These are phyloP conservation scores for Avena insularis DNA, from an alignment of 176 grass and related monocot species.

Conservation along the genomic window DNA sequence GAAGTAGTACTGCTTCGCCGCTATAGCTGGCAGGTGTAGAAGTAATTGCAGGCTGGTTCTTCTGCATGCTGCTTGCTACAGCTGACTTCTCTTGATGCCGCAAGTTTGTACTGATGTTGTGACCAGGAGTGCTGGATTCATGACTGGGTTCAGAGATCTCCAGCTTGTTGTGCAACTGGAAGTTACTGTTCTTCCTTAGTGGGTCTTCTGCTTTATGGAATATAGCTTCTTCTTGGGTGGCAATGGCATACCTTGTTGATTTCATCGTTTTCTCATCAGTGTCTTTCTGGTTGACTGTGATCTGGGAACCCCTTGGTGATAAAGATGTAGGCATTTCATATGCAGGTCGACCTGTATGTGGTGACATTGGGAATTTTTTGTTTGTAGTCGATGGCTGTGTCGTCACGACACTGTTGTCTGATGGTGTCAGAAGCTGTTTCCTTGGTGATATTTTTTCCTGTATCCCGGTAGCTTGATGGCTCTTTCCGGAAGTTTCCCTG, in stretches of 20 bases:
- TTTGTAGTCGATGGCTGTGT: constrained; percentile 31
- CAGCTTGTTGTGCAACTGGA: constrained; percentile 21
- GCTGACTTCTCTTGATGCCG: constrained; percentile 29
- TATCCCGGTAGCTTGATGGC: neutral
- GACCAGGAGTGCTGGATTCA: constrained; percentile 32
- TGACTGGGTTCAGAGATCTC: constrained; percentile 31
- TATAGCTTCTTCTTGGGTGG: constrained; percentile 35
- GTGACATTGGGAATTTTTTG: neutral
- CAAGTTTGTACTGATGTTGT: constrained; percentile 35
- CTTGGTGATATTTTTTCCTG: constrained; percentile 38
- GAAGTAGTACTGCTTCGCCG: constrained; percentile 5
- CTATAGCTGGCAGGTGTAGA: neutral
- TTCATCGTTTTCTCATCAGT: constrained; percentile 35
- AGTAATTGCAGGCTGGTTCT: constrained; percentile 36
- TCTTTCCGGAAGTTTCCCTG: neutral
- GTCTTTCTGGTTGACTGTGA: constrained; percentile 23
- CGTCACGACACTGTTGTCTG: constrained; percentile 22
- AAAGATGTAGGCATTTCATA: constrained; percentile 30
- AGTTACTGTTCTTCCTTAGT: constrained; percentile 29
- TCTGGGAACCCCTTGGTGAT: constrained; percentile 22
- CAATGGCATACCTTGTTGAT: constrained; percentile 10
- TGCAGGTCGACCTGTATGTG: neutral
- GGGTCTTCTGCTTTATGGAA: constrained; percentile 19
- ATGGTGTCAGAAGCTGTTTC: constrained; percentile 25
- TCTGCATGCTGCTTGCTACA: constrained; percentile 27